Evolutionary conservation across 495 filamentous ascomycete genomes (phyloP).

Genomic region (Trichoderma gamsii): DNA sequence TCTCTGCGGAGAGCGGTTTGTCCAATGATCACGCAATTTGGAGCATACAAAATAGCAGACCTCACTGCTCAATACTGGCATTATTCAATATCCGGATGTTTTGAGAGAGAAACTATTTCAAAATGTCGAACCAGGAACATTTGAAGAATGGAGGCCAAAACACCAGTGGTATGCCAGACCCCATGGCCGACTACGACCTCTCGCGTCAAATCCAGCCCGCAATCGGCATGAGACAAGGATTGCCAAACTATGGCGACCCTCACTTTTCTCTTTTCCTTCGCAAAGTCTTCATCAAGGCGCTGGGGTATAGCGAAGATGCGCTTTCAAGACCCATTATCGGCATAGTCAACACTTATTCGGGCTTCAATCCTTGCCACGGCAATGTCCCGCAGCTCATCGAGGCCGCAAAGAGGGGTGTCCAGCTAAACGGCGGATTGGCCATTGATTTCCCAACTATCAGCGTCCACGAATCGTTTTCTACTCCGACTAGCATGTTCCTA

Average conservation of each 20-base stretch:
- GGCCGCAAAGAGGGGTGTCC: conserved; percentile 56
- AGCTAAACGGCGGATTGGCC: conserved; percentile 54
- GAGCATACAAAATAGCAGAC: no score
- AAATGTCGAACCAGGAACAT: background rate
- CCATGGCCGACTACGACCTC: conserved; percentile 48
- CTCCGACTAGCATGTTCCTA: conserved; percentile 63
- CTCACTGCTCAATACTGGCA: no score
- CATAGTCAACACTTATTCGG: conserved; percentile 60
- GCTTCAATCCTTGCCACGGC: conserved; percentile 64
- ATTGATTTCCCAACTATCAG: conserved; percentile 65
- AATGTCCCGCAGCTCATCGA: conserved; percentile 64
- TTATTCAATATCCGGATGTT: no score
- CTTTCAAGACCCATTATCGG: conserved; percentile 60
- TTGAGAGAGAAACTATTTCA: background rate
- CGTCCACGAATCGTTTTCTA: conserved; percentile 55
- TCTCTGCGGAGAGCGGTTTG: no score
- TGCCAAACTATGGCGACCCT: conserved; percentile 62
- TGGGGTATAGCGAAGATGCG: conserved; percentile 61
- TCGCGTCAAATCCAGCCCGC: conserved; percentile 39
- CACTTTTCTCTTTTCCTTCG: conserved; percentile 66
- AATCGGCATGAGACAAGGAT: conserved; percentile 51
- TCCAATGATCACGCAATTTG: no score
- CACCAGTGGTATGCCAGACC: background rate
- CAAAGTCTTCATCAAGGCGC: conserved; percentile 65
- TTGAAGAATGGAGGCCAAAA: background rate